Conservation (phyloP, 306 rosid species). For the Comarum palustre region DNA sequence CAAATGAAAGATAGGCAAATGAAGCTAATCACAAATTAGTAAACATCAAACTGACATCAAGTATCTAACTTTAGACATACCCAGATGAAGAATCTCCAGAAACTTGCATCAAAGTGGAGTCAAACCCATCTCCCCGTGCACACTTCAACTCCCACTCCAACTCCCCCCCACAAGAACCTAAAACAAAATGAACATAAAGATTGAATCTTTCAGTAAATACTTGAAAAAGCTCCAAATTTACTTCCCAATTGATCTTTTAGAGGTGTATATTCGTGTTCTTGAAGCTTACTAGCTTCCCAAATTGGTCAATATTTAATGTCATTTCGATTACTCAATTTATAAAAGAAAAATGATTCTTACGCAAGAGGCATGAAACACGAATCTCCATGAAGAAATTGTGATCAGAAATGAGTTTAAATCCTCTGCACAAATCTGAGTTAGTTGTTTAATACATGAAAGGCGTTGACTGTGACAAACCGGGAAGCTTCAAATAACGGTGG, state of each 20-base stretch:
- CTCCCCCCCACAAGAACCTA: neutral
- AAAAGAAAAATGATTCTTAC: slow-evolving; percentile 1
- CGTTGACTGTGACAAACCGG: slow-evolving; percentile 16
- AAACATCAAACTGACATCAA: neutral
- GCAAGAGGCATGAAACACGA: slow-evolving; percentile 20
- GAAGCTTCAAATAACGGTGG: neutral
- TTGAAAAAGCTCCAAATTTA: slow-evolving; percentile 17
- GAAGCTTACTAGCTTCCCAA: slow-evolving; percentile 22
- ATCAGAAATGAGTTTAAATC: neutral
- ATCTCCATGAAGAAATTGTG: slow-evolving; percentile 23
- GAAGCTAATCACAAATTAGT: neutral
- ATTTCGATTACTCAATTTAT: neutral
- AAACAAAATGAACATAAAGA: neutral
- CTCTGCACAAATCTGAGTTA: neutral
- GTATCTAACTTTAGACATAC: slow-evolving; percentile 22
- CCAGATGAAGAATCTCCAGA: slow-evolving; percentile 28
- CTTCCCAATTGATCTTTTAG: slow-evolving; percentile 16
- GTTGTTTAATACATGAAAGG: slow-evolving; percentile 10
- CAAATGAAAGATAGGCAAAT: neutral
- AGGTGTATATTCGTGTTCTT: slow-evolving; percentile 33
- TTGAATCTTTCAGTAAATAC: neutral
- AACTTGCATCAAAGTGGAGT: slow-evolving; percentile 29
- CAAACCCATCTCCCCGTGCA: slow-evolving; percentile 10
- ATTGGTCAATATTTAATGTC: neutral
- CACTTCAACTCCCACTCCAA: neutral